phyloP scores from a whole-genome alignment of 148 eudicot species.

The Camellia granthamiana region DNA sequence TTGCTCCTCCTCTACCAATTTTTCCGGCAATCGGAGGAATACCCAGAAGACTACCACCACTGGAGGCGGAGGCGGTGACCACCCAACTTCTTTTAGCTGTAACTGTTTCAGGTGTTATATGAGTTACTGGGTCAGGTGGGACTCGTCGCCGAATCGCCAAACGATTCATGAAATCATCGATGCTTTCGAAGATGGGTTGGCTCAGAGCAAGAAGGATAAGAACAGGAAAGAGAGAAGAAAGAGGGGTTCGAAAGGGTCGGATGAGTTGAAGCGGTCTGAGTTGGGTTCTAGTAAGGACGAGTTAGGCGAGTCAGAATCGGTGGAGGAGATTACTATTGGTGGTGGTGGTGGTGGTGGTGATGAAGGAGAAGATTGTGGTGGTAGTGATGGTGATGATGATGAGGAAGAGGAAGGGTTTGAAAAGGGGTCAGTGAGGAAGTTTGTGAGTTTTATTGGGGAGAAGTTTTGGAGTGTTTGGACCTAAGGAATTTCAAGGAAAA shows the following conservation, averaged over 20 bases:
- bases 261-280: constrained; percentile 15
- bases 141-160: constrained; percentile 71
- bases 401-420: constrained; percentile 12
- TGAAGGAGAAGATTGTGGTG: background rate
- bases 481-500: constrained; percentile 13
- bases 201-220: constrained; percentile 9
- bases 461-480: constrained; percentile 45
- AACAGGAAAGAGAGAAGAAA: constrained; percentile 29
- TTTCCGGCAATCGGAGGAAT: constrained; percentile 16
- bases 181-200: constrained; percentile 58
- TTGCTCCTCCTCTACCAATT: constrained; percentile 37
- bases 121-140: constrained; percentile 79
- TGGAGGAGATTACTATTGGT: background rate
- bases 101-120: constrained; percentile 73
- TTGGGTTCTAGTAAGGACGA: constrained; percentile 18
- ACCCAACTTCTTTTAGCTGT: constrained; percentile 51
- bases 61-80: constrained; percentile 26
- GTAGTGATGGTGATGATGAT: constrained; percentile 20
- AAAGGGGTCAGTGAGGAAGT: constrained; percentile 34
- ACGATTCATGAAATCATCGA: constrained; percentile 79
- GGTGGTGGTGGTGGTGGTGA: too few species aligned
- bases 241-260: constrained; percentile 19
- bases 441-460: constrained; percentile 40
- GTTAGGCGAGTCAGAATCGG: constrained; percentile 18
- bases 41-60: background rate